These are phyloP conservation scores for Vachellia pachyceras DNA, from an alignment of 306 rosid genomes.

Conservation along the genomic window DNA sequence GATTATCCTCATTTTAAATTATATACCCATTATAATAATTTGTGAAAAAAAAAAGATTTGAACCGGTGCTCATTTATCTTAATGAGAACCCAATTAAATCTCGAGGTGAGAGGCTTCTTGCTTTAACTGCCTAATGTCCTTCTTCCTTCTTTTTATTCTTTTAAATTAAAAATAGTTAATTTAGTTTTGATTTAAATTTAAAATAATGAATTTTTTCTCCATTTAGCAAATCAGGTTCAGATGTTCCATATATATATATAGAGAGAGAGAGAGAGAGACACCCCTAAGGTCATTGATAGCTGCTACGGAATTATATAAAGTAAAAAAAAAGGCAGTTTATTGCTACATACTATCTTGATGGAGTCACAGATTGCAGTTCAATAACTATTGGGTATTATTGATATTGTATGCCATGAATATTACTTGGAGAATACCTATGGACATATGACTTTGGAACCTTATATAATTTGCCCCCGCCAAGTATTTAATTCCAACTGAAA, in stretches of 20 bases:
- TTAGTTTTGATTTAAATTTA: neutral
- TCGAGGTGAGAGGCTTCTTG: slow-evolving; percentile 11
- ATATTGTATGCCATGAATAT: too few relatives aligned
- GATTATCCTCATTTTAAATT: too few relatives aligned
- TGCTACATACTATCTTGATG: neutral
- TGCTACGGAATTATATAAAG: neutral
- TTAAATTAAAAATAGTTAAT: neutral
- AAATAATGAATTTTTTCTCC: neutral
- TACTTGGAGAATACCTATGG: too few relatives aligned
- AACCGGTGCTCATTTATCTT: too few relatives aligned
- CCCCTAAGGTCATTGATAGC: neutral
- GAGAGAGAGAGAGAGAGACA: too few relatives aligned
- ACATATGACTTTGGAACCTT: too few relatives aligned
- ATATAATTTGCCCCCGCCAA: too few relatives aligned
- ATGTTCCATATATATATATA: too few relatives aligned
- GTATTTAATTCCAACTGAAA: too few relatives aligned
- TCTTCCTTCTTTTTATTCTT: neutral
- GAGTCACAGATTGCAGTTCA: neutral
- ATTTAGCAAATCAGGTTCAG: neutral
- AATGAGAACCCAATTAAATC: too few relatives aligned
- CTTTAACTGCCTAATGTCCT: slow-evolving; percentile 22
- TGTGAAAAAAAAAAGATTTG: too few relatives aligned
- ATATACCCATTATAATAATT: too few relatives aligned
- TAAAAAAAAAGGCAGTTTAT: neutral
- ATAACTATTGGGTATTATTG: neutral